Base-by-base conservation (phyloP, 352 stramenopile species). In the Phytophthora sansomeana region DNA sequence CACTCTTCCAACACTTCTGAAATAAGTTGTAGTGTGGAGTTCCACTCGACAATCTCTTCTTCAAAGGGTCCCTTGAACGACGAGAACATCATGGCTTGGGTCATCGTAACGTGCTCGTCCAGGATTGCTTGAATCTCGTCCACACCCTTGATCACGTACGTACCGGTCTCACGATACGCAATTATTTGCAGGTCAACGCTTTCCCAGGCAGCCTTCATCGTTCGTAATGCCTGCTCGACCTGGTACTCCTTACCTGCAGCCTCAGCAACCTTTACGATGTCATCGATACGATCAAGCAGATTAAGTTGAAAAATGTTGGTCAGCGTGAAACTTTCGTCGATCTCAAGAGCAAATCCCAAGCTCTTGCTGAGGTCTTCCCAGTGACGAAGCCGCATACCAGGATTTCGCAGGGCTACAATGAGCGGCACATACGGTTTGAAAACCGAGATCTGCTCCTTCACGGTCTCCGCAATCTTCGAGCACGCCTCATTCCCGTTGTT, bases 71-170 rank as follows among this genome's bases (percentile, higher is more conserved):
- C 92, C 66, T 98, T 99, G 68, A 98, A 99, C 1, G 92, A 83
- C 1, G 89, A 98, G 51, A 98, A 98, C 78, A 97, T 95, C 95
- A 99, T 98, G 6, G 93, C 94, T 57, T 98, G 93, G 3, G 96
- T 98, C 81, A 97, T 98, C 0, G 95, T 98, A 21, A 99, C 91
- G 58, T 99, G 96, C 58, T 99, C 96, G 51, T 99, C 96, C 11
- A 99, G 74, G 2, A 99, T 87, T 16, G 84, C 78, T 66, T 98
- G 95, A 21, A 98, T 96, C 58, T 98, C 95, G 52, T 99, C 96
- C 10, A 97, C 90, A 11, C 93, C 94, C 47, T 97, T 98, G 59
- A 99, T 89, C 28, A 98, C 97, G 46, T 87, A 98, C 13, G 96
- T 99, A 4, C 92, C 95, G 6, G 96, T 98, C 49, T 98, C 95